Evolutionary conservation across 2,329 filamentous ascomycete species (phyloP).

Genomic region (Endocalyx cinctus): DNA sequence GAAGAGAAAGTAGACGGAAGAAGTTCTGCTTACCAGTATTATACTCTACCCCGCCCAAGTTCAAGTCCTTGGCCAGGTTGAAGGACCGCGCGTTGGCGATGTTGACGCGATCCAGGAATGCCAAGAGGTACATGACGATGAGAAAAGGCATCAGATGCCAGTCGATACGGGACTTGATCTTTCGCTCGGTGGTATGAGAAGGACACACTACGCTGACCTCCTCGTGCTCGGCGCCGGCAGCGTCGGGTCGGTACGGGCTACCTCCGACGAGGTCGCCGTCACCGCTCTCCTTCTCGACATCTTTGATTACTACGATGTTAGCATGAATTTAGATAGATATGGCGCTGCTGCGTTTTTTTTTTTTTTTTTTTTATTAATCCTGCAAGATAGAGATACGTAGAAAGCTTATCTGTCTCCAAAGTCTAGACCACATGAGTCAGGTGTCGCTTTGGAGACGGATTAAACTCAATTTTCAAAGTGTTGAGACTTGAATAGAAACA

Average conservation of each 20-base stretch:
- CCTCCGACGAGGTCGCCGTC: constrained; percentile 12
- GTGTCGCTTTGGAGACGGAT: too few relatives aligned
- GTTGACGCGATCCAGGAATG: constrained; percentile 60
- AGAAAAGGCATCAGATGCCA: constrained; percentile 67
- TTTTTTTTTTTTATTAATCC: too few relatives aligned
- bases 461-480: too few relatives aligned
- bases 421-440: too few relatives aligned
- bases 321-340: too few relatives aligned
- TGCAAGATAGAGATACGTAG: too few relatives aligned
- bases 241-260: constrained; percentile 24
- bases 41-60: constrained; percentile 56
- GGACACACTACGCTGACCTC: constrained; percentile 37
- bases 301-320: too few relatives aligned
- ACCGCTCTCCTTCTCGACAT: constrained; percentile 19
- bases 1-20: constrained; percentile 11
- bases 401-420: too few relatives aligned
- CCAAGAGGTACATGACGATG: constrained; percentile 51
- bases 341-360: too few relatives aligned
- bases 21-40: constrained; percentile 50
- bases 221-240: constrained; percentile 23
- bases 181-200: constrained; percentile 56
- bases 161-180: constrained; percentile 67
- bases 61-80: constrained; percentile 57
- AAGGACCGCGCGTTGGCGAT: constrained; percentile 74
- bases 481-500: too few relatives aligned